Conservation (phyloP, 306 rosid genomes). For the Pachyrhizus erosus region DNA sequence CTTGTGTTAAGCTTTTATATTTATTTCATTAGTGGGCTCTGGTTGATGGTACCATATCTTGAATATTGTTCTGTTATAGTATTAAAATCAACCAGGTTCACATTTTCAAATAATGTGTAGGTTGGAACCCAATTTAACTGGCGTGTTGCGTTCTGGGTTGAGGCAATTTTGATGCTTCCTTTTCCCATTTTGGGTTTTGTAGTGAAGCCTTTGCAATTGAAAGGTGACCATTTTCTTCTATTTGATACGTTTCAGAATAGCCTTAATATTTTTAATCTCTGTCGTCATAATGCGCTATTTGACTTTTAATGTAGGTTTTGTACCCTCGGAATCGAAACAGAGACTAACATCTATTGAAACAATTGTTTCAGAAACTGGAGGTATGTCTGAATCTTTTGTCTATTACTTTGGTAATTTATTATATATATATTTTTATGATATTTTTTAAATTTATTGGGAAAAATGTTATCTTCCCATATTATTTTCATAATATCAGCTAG, state of each 20-base stretch:
- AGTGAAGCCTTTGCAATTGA: conserved; percentile 78
- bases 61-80: conserved; percentile 23
- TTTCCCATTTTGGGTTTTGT: conserved; percentile 82
- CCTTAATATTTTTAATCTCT: conserved; percentile 20
- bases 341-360: conserved; percentile 49
- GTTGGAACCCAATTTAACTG: conserved; percentile 76
- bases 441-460: conserved; percentile 17
- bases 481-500: conserved; percentile 18
- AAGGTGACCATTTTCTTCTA: conserved; percentile 59
- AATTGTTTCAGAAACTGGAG: conserved; percentile 63
- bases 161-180: conserved; percentile 93
- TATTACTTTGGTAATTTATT: conserved; percentile 29
- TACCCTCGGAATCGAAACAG: conserved; percentile 55
- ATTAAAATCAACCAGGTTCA: conserved; percentile 23
- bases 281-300: conserved; percentile 9
- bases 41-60: background rate
- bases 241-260: conserved; percentile 30
- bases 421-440: conserved; percentile 30
- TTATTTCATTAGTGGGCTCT: background rate
- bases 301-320: conserved; percentile 64
- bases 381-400: conserved; percentile 49
- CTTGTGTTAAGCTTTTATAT: background rate
- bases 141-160: conserved; percentile 88
- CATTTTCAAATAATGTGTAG: conserved; percentile 49
- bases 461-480: conserved; percentile 12